Base-by-base conservation (phyloP, 495 filamentous ascomycete genomes). In the Friedmanniomyces simplex region DNA sequence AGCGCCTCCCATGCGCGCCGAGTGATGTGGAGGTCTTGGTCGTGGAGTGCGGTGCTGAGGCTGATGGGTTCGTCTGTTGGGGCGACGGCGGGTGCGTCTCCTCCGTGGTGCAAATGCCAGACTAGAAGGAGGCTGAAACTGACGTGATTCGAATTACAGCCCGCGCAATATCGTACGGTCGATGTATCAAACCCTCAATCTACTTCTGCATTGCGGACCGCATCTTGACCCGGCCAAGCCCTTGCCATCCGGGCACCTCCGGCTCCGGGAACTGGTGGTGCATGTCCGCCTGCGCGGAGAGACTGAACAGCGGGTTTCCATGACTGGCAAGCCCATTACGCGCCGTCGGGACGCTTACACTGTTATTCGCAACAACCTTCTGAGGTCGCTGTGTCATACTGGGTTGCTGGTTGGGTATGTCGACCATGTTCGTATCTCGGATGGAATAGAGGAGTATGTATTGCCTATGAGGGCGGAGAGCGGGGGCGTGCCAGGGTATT, bases 121-220 rank as follows among this genome's bases (percentile, higher is more conserved):
- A 43, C 39, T 5, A 32, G 28, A 32, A 32, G 28, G 3, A 3
- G 10, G 3, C 4, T 3, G 5, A 43, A 5, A 43, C 39, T 43
- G 39, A 43, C 39, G 14, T 43, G 14, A 43, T 13, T 5, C 39
- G 13, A 16, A 43, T 43, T 5, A n/a, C 14, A 43, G 39, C 14
- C 39, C 39, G 5, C 39, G 13, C 2, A 43, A 43, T 13, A 43
- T 43, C 14, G 39, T 43, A 13, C 39, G 39, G 13, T 25, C n/a
- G 22, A 26, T 54, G 21, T 54, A 54, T 21, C 51, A 54, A 21
- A 43, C 37, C 2, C 24, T 54, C 8, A 54, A 54, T n/a, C 37
- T 18, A 16, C 14, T 54, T 30, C 16, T 54, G 18, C 51, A 54
- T 20, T 54, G 28, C 36, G 51, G 51, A 18, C 51, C 51, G 18